phyloP scores from a whole-genome alignment of 768 basidiomycete species.

The Pholiota conissans region DNA sequence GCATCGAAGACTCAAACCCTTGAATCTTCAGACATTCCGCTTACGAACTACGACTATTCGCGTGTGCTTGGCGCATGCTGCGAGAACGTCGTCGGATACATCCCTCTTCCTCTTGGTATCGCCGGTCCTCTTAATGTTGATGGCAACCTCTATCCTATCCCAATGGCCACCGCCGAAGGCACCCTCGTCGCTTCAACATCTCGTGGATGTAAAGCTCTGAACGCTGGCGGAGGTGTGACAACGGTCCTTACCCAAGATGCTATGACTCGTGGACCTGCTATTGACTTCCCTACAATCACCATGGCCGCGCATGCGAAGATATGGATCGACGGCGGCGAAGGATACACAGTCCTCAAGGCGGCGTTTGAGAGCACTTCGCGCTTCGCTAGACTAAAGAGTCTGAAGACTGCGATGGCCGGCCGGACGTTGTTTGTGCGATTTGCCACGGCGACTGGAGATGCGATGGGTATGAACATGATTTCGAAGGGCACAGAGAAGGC shows the following conservation, averaged over 20 bases:
- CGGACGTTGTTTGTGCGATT: conserved; percentile 93
- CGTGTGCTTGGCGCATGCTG: conserved; percentile 96
- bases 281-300: conserved; percentile 85
- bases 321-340: conserved; percentile 85
- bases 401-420: conserved; percentile 92
- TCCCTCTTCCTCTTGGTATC: conserved; percentile 93
- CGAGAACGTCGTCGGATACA: conserved; percentile 97
- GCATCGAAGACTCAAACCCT: conserved; percentile 82
- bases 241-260: conserved; percentile 91
- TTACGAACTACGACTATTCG: conserved; percentile 87
- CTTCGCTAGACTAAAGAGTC: conserved; percentile 81
- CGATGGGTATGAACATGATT: conserved; percentile 99
- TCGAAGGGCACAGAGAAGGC: conserved; percentile 97
- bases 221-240: conserved; percentile 92
- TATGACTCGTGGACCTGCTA: conserved; percentile 99
- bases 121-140: conserved; percentile 95
- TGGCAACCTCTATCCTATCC: conserved; percentile 81
- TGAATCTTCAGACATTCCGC: conserved; percentile 81
- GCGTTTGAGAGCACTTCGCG: conserved; percentile 95
- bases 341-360: conserved; percentile 69
- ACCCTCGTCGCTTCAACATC: conserved; percentile 97
- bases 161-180: conserved; percentile 99
- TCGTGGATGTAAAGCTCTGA: conserved; percentile 96
- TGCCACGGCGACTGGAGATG: conserved; percentile 92
- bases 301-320: conserved; percentile 82